Percentiles rank a stretch among this genome's conserved stretches.
phyloP scores from a whole-genome alignment of 2,329 filamentous ascomycete genomes.

The Sporothrix sp. region DNA sequence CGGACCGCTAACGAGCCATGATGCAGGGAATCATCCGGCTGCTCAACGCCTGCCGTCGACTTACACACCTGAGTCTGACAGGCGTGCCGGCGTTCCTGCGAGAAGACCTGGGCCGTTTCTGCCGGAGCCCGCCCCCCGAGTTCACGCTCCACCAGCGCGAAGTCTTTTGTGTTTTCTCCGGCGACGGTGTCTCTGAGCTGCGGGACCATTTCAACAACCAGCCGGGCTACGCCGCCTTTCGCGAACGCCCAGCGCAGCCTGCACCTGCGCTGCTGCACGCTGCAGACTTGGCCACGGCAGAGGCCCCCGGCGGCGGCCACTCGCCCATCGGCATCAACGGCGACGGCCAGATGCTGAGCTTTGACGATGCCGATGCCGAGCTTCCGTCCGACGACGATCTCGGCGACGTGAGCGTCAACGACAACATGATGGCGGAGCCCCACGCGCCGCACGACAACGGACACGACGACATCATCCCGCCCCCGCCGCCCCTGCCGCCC shows the following conservation, averaged over 20 bases:
- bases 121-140: slow-evolving; percentile 78
- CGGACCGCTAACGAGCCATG: slow-evolving; percentile 22
- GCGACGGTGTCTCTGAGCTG: slow-evolving; percentile 67
- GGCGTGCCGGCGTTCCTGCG: slow-evolving; percentile 85
- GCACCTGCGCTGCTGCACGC: no score
- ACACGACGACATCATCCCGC: no score
- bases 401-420: slow-evolving; percentile 32
- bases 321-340: no score
- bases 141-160: slow-evolving; percentile 93
- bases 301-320: no score
- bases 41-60: slow-evolving; percentile 79
- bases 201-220: slow-evolving; percentile 64
- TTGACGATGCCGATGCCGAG: slow-evolving; percentile 22
- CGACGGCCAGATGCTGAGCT: slow-evolving; percentile 14
- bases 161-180: slow-evolving; percentile 96
- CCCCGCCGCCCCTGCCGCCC: no score
- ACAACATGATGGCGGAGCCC: no score
- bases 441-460: no score
- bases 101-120: slow-evolving; percentile 75
- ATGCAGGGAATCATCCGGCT: slow-evolving; percentile 72
- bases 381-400: slow-evolving; percentile 33
- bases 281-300: no score
- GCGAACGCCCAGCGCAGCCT: slow-evolving; percentile 22
- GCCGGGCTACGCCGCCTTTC: slow-evolving; percentile 36
- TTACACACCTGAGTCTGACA: slow-evolving; percentile 90